phyloP scores from a whole-genome alignment of 2,329 filamentous ascomycete genomes.

The Fusarium fujikuroi region DNA sequence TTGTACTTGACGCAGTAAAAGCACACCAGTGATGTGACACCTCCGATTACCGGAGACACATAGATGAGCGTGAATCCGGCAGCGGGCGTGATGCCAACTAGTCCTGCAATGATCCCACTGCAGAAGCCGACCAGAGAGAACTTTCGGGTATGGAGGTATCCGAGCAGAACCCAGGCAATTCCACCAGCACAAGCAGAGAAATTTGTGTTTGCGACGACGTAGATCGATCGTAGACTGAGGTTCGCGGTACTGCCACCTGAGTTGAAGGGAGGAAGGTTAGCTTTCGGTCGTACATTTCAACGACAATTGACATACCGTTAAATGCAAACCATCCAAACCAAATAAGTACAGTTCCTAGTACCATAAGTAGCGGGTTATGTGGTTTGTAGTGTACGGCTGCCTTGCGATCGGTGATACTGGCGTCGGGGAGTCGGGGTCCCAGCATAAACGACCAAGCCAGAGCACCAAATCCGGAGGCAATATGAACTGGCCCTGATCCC shows the following conservation, averaged over 20 bases:
- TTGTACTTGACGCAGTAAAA: conserved; percentile 61
- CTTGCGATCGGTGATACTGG: conserved; percentile 24
- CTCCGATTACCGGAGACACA: conserved; percentile 61
- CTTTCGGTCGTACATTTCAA: not conserved
- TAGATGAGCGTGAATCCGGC: conserved; percentile 65
- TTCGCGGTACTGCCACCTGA: conserved; percentile 58
- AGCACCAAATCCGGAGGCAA: conserved; percentile 70
- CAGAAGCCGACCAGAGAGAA: conserved; percentile 47
- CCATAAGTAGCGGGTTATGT: conserved; percentile 72
- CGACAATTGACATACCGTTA: conserved; percentile 51
- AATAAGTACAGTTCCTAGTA: conserved; percentile 71
- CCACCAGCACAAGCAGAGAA: conserved; percentile 65
- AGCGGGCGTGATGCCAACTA: conserved; percentile 69
- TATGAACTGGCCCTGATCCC: conserved; percentile 72
- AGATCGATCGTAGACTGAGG: conserved; percentile 62
- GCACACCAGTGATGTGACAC: conserved; percentile 60
- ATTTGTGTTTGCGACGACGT: conserved; percentile 69
- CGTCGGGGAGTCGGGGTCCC: conserved; percentile 60
- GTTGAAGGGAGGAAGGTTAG: not conserved
- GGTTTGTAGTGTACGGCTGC: conserved; percentile 55
- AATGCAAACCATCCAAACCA: conserved; percentile 72
- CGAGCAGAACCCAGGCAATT: conserved; percentile 63
- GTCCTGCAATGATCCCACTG: conserved; percentile 64
- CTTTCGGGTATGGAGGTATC: conserved; percentile 57
- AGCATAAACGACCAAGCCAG: conserved; percentile 72